phyloP scores from a whole-genome alignment of 805 yeast genomes.

The Pichia phayaonensis region DNA sequence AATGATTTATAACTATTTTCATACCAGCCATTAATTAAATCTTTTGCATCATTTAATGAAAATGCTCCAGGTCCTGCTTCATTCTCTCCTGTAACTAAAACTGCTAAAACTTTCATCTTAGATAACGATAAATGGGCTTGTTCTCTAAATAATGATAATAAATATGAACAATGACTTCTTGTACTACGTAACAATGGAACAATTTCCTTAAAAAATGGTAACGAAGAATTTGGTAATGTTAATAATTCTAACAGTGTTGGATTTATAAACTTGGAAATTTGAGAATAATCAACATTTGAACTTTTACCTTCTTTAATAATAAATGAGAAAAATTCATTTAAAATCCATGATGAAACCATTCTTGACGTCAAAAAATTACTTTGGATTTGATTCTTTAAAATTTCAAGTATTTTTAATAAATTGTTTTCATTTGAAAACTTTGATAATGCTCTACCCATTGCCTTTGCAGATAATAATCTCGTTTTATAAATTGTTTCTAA shows the following conservation, averaged over 20 bases:
- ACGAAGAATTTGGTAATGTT: constrained; percentile 3
- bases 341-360: constrained; percentile 55
- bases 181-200: constrained; percentile 81
- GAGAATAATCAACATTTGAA: constrained; percentile 15
- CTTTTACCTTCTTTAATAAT: constrained; percentile 26
- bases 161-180: constrained; percentile 78
- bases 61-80: constrained; percentile 95
- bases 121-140: constrained; percentile 64
- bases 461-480: constrained; percentile 66
- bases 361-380: constrained; percentile 78
- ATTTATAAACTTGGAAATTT: constrained; percentile 5
- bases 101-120: constrained; percentile 75
- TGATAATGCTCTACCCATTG: constrained; percentile 63
- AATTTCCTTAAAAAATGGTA: constrained; percentile 69
- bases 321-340: constrained; percentile 49
- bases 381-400: constrained; percentile 22
- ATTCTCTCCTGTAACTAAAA: constrained; percentile 86
- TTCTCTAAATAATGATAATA: constrained; percentile 70
- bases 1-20: constrained; percentile 56
- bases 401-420: constrained; percentile 32
- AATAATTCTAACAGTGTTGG: constrained; percentile 6
- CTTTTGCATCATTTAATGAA: constrained; percentile 68
- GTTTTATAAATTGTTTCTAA: constrained; percentile 65
- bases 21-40: constrained; percentile 54
- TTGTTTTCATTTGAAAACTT: constrained; percentile 33